Evolutionary conservation across 2,329 filamentous ascomycete species (phyloP).

Genomic region (Cladophialophora chaetospira): DNA sequence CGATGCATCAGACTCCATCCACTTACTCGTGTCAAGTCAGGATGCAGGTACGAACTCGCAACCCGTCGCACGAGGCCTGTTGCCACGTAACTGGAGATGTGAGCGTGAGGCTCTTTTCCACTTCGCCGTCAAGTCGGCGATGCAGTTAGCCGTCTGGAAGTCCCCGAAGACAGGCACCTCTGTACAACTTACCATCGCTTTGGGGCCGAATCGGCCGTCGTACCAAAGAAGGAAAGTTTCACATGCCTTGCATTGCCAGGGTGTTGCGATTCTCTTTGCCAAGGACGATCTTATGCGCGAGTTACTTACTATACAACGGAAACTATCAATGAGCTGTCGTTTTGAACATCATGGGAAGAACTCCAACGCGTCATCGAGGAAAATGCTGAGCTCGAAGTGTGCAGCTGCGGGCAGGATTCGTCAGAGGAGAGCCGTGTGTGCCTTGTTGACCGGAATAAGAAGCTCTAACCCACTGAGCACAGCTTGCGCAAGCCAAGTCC

Average conservation of each 20-base stretch:
- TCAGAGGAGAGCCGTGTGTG: not conserved
- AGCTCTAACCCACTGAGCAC: not conserved
- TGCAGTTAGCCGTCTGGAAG: conserved; percentile 8
- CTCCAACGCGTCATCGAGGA: no score
- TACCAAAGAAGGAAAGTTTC: not conserved
- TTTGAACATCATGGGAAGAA: no score
- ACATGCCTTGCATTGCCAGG: not conserved
- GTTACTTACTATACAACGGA: no score
- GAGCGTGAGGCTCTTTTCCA: not conserved
- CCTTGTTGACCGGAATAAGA: not conserved
- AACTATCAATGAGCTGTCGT: no score
- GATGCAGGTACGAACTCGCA: not conserved
- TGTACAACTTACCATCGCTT: not conserved
- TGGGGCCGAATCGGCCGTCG: not conserved
- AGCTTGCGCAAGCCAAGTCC: not conserved
- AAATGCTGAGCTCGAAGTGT: no score
- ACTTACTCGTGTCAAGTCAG: conserved; percentile 6
- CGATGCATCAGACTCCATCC: conserved; percentile 5
- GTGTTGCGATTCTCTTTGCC: no score
- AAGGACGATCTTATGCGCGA: no score
- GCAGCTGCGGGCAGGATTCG: not conserved
- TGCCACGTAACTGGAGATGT: conserved; percentile 1
- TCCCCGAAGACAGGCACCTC: conserved; percentile 4
- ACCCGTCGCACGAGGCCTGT: conserved; percentile 5
- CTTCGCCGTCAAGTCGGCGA: conserved; percentile 4